Conservation (phyloP, 2,329 filamentous ascomycete species). For the Colletotrichum melonis region DNA sequence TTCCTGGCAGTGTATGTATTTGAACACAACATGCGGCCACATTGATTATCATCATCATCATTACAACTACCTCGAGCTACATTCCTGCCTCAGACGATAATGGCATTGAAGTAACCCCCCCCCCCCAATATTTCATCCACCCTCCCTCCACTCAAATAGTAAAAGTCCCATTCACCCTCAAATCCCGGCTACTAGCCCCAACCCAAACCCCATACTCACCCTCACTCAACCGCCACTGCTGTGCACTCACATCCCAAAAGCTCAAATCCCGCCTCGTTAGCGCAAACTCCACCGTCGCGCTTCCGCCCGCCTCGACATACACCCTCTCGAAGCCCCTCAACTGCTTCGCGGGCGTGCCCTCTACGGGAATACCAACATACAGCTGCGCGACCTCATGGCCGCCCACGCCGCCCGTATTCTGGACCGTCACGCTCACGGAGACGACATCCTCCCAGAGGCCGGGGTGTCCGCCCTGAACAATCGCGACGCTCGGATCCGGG, state of each 20-base stretch:
- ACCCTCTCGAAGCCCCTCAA: constrained; percentile 62
- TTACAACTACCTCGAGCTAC: not conserved
- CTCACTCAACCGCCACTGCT: constrained; percentile 61
- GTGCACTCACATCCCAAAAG: constrained; percentile 59
- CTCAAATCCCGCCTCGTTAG: constrained; percentile 61
- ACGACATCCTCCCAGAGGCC: constrained; percentile 61
- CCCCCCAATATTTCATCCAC: not conserved
- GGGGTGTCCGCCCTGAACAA: constrained; percentile 55
- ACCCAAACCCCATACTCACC: constrained; percentile 38
- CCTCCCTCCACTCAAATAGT: constrained; percentile 41
- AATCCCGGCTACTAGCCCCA: constrained; percentile 15
- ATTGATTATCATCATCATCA: not conserved
- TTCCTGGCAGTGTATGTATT: too few relatives aligned
- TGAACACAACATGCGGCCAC: too few relatives aligned
- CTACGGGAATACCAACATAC: constrained; percentile 42
- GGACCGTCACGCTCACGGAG: constrained; percentile 50
- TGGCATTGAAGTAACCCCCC: not conserved
- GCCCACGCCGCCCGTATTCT: constrained; percentile 53
- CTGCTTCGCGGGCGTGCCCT: constrained; percentile 47
- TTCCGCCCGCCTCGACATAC: constrained; percentile 51
- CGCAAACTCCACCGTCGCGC: constrained; percentile 50
- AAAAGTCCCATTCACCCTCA: constrained; percentile 52
- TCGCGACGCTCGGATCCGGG: constrained; percentile 50
- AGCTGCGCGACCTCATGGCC: constrained; percentile 61
- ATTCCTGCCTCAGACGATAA: not conserved